A percentile compares a stretch with the other conserved stretches of the same genome.
Evolutionary conservation across 2,329 filamentous ascomycete species (phyloP).

Genomic region (Pyricularia pennisetigena): DNA sequence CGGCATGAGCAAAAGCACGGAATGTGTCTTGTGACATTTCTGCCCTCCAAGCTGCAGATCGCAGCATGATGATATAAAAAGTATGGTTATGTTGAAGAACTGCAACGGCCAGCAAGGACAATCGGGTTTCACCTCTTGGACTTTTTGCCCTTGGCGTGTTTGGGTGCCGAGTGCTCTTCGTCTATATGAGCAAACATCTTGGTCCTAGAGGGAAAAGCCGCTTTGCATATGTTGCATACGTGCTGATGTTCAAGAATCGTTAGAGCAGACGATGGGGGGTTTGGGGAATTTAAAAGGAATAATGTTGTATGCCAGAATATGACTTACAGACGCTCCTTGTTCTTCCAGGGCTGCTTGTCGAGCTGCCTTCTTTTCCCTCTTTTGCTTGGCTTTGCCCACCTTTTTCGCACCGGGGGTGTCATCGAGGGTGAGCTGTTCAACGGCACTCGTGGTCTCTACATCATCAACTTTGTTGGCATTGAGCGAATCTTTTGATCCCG

Average conservation of each 20-base stretch:
- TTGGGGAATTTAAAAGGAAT: background rate
- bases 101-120: background rate
- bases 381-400: constrained; percentile 14
- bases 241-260: background rate
- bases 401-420: constrained; percentile 56
- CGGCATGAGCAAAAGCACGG: background rate
- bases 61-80: background rate
- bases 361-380: constrained; percentile 9
- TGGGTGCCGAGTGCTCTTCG: constrained; percentile 2
- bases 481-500: constrained; percentile 68
- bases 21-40: background rate
- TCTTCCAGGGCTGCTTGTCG: constrained; percentile 3
- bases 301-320: background rate
- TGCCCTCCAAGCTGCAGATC: background rate
- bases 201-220: constrained; percentile 2
- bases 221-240: constrained; percentile 3
- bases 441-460: constrained; percentile 43
- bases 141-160: constrained; percentile 1
- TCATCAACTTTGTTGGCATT: constrained; percentile 42
- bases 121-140: constrained; percentile 1
- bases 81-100: background rate
- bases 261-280: background rate
- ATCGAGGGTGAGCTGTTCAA: constrained; percentile 66
- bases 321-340: background rate
- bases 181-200: constrained; percentile 5